These are phyloP conservation scores for Lecanicillium sp. DNA, from an alignment of 2,329 filamentous ascomycete genomes.

Conservation along the genomic window DNA sequence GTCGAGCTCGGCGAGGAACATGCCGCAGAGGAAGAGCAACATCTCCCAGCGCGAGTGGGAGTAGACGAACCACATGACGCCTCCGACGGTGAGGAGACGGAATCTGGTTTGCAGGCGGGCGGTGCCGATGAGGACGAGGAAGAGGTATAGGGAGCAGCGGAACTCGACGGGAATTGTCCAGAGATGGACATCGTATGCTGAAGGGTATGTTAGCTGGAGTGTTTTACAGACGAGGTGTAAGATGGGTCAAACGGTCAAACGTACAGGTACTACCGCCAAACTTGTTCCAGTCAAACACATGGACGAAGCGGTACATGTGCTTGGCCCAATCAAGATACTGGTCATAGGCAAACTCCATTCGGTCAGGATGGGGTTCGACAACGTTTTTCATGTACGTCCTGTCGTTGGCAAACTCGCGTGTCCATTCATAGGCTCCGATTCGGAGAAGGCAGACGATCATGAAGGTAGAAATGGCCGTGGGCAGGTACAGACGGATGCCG, in stretches of 20 bases:
- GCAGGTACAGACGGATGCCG: slow-evolving; percentile 45
- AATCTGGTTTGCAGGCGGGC: slow-evolving; percentile 37
- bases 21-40: slow-evolving; percentile 48
- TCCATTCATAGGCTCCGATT: slow-evolving; percentile 43
- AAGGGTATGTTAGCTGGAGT: background rate
- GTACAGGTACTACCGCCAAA: slow-evolving; percentile 41
- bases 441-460: slow-evolving; percentile 39
- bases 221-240: too few relatives aligned
- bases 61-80: slow-evolving; percentile 40
- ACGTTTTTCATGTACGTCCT: slow-evolving; percentile 40
- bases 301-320: slow-evolving; percentile 44
- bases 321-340: slow-evolving; percentile 42
- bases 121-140: slow-evolving; percentile 45
- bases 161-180: slow-evolving; percentile 61
- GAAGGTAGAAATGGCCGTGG: slow-evolving; percentile 44
- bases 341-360: slow-evolving; percentile 29
- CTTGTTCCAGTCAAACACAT: slow-evolving; percentile 45
- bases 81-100: slow-evolving; percentile 37
- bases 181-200: slow-evolving; percentile 50
- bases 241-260: slow-evolving; percentile 16
- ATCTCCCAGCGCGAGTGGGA: slow-evolving; percentile 48
- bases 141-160: slow-evolving; percentile 51
- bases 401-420: slow-evolving; percentile 40
- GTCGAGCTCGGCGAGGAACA: slow-evolving; percentile 50
- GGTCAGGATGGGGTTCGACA: slow-evolving; percentile 40